These are phyloP conservation scores for Globisporangium spiculum DNA, from an alignment of 352 stramenopile species.

Conservation along the genomic window DNA sequence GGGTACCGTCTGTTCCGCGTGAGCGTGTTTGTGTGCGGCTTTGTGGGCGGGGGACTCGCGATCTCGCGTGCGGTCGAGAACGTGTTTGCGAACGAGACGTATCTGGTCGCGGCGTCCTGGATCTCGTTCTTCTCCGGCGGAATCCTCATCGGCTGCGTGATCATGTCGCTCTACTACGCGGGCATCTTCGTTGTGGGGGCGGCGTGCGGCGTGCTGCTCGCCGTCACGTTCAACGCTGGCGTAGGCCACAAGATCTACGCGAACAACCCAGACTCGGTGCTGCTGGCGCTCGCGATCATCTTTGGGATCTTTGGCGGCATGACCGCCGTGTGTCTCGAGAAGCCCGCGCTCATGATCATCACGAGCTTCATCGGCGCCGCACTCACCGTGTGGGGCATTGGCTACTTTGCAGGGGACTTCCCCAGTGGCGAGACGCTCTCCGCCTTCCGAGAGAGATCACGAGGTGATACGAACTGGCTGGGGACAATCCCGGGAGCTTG, in stretches of 20 bases:
- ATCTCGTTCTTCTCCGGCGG: constrained; percentile 66
- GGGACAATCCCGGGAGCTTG: constrained; percentile 47
- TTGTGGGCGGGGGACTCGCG: constrained; percentile 51
- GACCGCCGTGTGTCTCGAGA: constrained; percentile 53
- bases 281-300: constrained; percentile 43
- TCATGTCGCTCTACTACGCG: constrained; percentile 46
- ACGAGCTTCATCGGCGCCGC: constrained; percentile 49
- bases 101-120: constrained; percentile 57
- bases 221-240: constrained; percentile 53
- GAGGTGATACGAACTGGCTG: constrained; percentile 26
- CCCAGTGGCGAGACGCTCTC: constrained; percentile 50
- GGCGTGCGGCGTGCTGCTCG: constrained; percentile 51
- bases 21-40: constrained; percentile 57
- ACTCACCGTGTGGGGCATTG: constrained; percentile 50
- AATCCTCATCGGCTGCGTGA: constrained; percentile 43
- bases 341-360: constrained; percentile 42
- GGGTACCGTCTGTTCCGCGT: constrained; percentile 65
- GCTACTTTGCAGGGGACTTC: constrained; percentile 62
- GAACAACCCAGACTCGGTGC: constrained; percentile 45
- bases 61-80: constrained; percentile 49
- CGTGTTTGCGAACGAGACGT: constrained; percentile 49
- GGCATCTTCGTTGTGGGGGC: constrained; percentile 60
- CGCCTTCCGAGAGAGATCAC: constrained; percentile 27
- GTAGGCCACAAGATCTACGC: constrained; percentile 58
- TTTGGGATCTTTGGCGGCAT: constrained; percentile 43